These are phyloP conservation scores for Mortierella sp. DNA, from an alignment of 371 early-diverging fungal species.

Conservation along the genomic window DNA sequence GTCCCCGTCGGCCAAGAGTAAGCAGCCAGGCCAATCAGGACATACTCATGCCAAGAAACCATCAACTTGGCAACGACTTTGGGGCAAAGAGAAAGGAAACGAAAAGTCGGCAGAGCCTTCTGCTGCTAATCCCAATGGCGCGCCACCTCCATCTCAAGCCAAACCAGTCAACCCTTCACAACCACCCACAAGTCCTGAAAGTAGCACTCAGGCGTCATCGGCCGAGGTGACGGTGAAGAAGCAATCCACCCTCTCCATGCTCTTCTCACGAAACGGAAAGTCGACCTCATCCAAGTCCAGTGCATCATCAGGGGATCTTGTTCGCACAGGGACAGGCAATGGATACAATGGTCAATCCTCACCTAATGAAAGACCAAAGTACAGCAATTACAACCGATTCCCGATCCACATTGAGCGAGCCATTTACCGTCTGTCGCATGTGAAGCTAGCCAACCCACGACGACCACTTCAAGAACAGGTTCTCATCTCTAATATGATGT, in stretches of 20 bases:
- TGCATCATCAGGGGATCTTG: slow-evolving; percentile 6
- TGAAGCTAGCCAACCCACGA: slow-evolving; percentile 90
- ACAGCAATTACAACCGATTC: slow-evolving; percentile 70
- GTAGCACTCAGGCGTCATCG: slow-evolving; percentile 10
- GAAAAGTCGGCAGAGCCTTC: slow-evolving; percentile 25
- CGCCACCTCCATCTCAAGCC: neutral
- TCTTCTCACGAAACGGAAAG: slow-evolving; percentile 47
- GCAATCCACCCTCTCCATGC: slow-evolving; percentile 38
- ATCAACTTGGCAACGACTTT: slow-evolving; percentile 46
- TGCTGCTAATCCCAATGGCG: neutral
- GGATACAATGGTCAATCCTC: slow-evolving; percentile 9
- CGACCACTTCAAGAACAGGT: slow-evolving; percentile 94
- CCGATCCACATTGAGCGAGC: slow-evolving; percentile 90
- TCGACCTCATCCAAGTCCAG: slow-evolving; percentile 21
- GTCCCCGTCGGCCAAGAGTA: neutral
- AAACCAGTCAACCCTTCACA: slow-evolving; percentile 3
- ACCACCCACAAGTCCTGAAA: slow-evolving; percentile 5
- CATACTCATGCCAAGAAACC: slow-evolving; percentile 34
- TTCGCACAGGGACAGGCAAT: neutral
- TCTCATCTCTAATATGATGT: slow-evolving; percentile 94
- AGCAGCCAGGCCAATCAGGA: slow-evolving; percentile 3
- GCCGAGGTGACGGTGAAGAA: slow-evolving; percentile 26
- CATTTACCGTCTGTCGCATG: slow-evolving; percentile 91
- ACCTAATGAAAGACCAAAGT: slow-evolving; percentile 59
- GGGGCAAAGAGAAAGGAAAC: slow-evolving; percentile 45